Base-by-base conservation (phyloP, 2,329 filamentous ascomycete species). In the Orbilia ellipsospora region DNA sequence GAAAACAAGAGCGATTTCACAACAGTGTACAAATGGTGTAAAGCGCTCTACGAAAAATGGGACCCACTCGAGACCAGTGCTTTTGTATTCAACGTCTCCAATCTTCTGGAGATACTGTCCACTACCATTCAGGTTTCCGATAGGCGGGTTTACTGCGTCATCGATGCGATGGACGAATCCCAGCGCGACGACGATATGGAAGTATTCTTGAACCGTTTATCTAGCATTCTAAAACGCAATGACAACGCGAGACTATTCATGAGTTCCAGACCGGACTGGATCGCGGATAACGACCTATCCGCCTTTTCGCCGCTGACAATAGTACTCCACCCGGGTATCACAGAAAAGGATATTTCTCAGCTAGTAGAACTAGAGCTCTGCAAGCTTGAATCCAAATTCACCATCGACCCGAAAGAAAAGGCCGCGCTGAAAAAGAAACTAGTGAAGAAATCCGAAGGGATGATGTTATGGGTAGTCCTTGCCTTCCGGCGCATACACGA, bases 381-480 rank as follows among this genome's bases (percentile, higher is more conserved):
- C 28, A 68, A 50, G 28, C 28, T 68, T 0, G 26, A 54, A 13
- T 42, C 64, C 20, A 59, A 36, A 36, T 18, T 68, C 18, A 60
- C 55, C 18, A 40, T 68, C 12, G 36, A 61, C 18, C 26, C 45
- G 1, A 20, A 42, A 26, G 64, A 68, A 13, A 68, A 54, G 45
- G 12, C 13, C 2, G 13, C 15, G 7, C 15, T 68, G 16, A 60
- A 68, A 20, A 40, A 52, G 55, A 68, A 54, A 15, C 48, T 68
- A 4, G 45, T 59, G 1, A 28, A 52, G 4, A 69, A 62, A 26
- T 56, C 65, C 0, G 56, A 69, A 48, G 65, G 65, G 48, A 69
- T 69, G 65, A 69, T 69, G 48, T 12, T 69, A 18, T 69, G 65
- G 65, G 36, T 69, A 1, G 56, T 69, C 4, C 65, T 62, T 3